These are phyloP conservation scores for Globisporangium alternatum DNA, from an alignment of 352 stramenopile genomes.

Conservation along the genomic window DNA sequence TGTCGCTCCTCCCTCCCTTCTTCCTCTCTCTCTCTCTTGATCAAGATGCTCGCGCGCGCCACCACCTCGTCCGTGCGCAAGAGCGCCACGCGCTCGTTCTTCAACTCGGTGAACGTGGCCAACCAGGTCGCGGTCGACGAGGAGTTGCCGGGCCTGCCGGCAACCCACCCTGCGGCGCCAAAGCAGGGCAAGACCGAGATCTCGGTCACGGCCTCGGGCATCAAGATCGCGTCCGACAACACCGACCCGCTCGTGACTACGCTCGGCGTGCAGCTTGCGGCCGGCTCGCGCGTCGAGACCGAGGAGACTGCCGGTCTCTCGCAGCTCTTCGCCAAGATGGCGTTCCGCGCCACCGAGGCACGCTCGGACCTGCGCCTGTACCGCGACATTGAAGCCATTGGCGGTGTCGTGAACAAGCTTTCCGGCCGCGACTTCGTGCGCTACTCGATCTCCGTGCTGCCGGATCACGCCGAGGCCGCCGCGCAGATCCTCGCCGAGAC, in stretches of 20 bases:
- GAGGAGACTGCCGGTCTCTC: conserved; percentile 71
- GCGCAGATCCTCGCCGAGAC: conserved; percentile 79
- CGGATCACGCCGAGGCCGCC: conserved; percentile 59
- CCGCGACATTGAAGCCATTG: conserved; percentile 81
- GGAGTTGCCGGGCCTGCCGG: conserved; percentile 56
- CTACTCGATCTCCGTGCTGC: conserved; percentile 75
- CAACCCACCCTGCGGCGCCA: conserved; percentile 27
- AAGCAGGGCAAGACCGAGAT: conserved; percentile 33
- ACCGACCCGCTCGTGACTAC: conserved; percentile 41
- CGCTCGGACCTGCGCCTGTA: conserved; percentile 81
- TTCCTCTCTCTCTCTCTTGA: not conserved
- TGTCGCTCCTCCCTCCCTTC: not conserved
- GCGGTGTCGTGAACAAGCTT: conserved; percentile 54
- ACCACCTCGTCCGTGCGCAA: conserved; percentile 29
- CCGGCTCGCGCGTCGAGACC: conserved; percentile 59
- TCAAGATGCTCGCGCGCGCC: conserved; percentile 31
- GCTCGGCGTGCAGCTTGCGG: conserved; percentile 60
- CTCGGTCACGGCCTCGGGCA: conserved; percentile 43
- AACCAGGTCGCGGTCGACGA: conserved; percentile 55
- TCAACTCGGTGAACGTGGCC: conserved; percentile 56
- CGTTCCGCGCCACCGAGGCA: conserved; percentile 68
- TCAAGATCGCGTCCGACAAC: conserved; percentile 65
- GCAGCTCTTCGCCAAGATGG: conserved; percentile 82
- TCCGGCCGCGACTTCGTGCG: conserved; percentile 73
- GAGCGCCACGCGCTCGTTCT: conserved; percentile 50